Base-by-base conservation (phyloP, 306 rosid genomes). In the Oemleria cerasiformis region DNA sequence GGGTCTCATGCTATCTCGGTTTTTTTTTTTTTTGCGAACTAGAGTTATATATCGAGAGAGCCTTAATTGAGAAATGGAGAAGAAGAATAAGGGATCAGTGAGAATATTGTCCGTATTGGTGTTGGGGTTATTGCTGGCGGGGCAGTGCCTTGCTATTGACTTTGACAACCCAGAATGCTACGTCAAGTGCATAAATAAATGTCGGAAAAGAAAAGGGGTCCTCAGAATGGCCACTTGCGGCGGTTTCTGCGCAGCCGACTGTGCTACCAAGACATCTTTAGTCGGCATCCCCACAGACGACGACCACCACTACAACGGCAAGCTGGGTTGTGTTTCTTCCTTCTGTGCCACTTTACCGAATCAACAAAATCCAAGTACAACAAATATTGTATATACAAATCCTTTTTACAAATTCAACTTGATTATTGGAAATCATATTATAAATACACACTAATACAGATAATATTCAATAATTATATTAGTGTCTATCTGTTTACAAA, bases 281-380 rank as follows among this genome's bases (percentile, higher is more conserved):
- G 21, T 6, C 21, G 14, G 70, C 16, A 16, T 21, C 6, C 45
- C 30, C 34, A 30, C 43, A 67, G 63, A 64, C 9, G 65, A n/a
- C n/a, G n/a, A n/a, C n/a, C n/a, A 17, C 36, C 65, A 54, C 2
- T 73, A 54, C 77, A 78, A 78, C 63, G 81, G 84, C 70, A 43
- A 78, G 63, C 84, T 84, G 19, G 83, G 82, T 3, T 84, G 88
- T 42, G 81, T 86, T 48, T 56, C 77, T 15, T 75, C 85, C 53
- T 63, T 58, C 44, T 84, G 88, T 45, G 13, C 83, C 67, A 68
- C 60, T 41, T 50, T 78, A 67, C 9, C 20, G 34, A 14, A 54
- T 21, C 4, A 61, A 41, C 51, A 75, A 40, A 57, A 68, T 66
- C 83, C 86, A 63, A 65, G 88, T 84, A 67, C 36, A 56, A 54